Conservation (phyloP, 2,329 filamentous ascomycete species). For the Paecilomyces variotii region DNA sequence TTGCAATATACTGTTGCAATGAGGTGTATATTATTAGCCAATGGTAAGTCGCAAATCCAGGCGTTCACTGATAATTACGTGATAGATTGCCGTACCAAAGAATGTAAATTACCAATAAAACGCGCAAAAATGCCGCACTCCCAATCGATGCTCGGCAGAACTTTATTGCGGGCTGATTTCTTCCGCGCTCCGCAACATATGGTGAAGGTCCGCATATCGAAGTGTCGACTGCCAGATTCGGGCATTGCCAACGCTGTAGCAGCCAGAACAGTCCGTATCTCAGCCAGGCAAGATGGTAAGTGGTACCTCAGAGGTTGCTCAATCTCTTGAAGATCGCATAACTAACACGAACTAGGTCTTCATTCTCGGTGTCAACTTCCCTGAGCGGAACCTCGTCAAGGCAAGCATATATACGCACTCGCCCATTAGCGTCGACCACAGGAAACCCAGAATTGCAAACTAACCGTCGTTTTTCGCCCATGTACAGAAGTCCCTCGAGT, state of each 20-base stretch:
- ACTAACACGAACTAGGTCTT: constrained; percentile 55
- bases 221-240: not conserved
- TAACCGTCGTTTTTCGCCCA: constrained; percentile 3
- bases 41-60: not conserved
- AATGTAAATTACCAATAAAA: not conserved
- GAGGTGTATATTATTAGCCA: not conserved
- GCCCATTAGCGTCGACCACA: constrained; percentile 4
- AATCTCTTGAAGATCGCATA: not conserved
- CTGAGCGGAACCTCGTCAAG: constrained; percentile 73
- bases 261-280: constrained; percentile 1
- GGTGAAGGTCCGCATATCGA: not conserved
- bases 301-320: not conserved
- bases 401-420: constrained; percentile 40
- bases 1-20: constrained; percentile 1
- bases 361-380: constrained; percentile 79
- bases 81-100: not conserved
- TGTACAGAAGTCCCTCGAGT: constrained; percentile 53
- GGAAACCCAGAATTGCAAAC: not conserved
- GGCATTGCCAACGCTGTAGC: constrained; percentile 1
- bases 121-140: not conserved
- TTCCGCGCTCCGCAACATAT: constrained; percentile 15
- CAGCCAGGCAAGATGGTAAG: constrained; percentile 23
- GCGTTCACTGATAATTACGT: not conserved
- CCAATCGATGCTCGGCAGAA: constrained; percentile 19
- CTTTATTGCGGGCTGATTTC: constrained; percentile 24